A percentile compares a stretch with the other conserved stretches of the same genome.
phyloP scores from a whole-genome alignment of 371 early-diverging fungal species.

The Blakeslea trispora region DNA sequence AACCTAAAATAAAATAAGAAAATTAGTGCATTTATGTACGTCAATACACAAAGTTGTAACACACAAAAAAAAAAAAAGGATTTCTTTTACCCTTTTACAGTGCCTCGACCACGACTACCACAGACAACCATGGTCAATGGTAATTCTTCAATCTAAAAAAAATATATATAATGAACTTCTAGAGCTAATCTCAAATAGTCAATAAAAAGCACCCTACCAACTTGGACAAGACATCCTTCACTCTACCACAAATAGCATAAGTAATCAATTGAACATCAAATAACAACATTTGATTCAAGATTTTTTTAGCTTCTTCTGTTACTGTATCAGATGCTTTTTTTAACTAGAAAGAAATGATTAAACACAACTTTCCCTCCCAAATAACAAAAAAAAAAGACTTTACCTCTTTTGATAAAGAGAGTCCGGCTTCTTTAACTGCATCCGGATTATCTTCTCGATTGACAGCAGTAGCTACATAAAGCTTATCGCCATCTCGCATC shows the following conservation, averaged over 20 bases:
- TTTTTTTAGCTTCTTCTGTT: constrained; percentile 33
- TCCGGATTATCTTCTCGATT: constrained; percentile 46
- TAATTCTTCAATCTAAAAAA: constrained; percentile 49
- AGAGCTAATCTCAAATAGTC: no score
- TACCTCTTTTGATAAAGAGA: constrained; percentile 33
- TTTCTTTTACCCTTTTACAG: constrained; percentile 52
- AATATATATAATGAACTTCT: neutral
- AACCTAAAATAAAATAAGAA: constrained; percentile 26
- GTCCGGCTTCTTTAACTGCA: constrained; percentile 27
- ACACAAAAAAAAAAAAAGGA: neutral
- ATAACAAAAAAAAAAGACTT: no score
- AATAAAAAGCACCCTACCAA: constrained; percentile 37
- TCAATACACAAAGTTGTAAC: neutral
- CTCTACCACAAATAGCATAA: constrained; percentile 51
- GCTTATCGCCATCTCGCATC: constrained; percentile 56
- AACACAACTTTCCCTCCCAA: no score
- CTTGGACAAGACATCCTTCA: constrained; percentile 48
- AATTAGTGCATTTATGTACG: no score
- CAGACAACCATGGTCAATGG: constrained; percentile 58
- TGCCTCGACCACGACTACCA: constrained; percentile 59
- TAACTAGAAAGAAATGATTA: constrained; percentile 21
- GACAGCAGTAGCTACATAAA: constrained; percentile 54
- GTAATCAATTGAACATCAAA: constrained; percentile 52
- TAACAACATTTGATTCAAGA: constrained; percentile 40
- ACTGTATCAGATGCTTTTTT: constrained; percentile 30